Evolutionary conservation across 441 rosid genomes (phyloP), one percentile per base, ranked within the genome.

Genomic region (Populus hybrid): DNA sequence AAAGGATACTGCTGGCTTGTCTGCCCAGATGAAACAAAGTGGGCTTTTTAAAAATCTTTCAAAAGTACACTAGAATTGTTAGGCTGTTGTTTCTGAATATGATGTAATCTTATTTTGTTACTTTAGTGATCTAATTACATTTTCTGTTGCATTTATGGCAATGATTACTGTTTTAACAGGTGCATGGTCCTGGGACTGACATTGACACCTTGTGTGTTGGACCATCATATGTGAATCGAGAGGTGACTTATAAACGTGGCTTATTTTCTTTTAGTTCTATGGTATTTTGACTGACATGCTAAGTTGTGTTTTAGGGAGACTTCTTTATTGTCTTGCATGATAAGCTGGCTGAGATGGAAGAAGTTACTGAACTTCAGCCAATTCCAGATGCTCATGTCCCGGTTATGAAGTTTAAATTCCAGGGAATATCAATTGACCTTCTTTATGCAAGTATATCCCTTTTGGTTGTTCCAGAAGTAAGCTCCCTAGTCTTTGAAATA

Each of bases 301-400:
- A 64, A 61, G 30, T 8, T 4, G 2, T 76, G 73, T 69, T 9
- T 24, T 90, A 91, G 92, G 88, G 87, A 81, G 93, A 90, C 84
- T 91, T 91, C 86, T 91, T 91, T 83, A 82, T 86, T 77, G 46
- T 82, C 72, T 83, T 91, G 84, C 89, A 90, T 75, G 82, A 85
- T 63, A 83, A 77, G 35, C 84, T 91, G 71, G 85, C 89, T 30
- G 88, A 89, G 75, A 88, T 84, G 86, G 90, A 88, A 80, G 95
- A 89, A 85, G 85, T 91, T 36, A 83, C 92, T 10, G 93, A 90
- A 76, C 86, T 91, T 65, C 93, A 90, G 64, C 89, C 91, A 35
- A 85, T 91, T 81, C 93, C 90, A 35, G 89, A 91, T 85, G 95
- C 93, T 77, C 91, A 90, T 81, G 95, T 91, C 11, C 95, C 95